These are phyloP conservation scores for Fusarium illudens DNA, from an alignment of 2,329 filamentous ascomycete species.

Conservation along the genomic window DNA sequence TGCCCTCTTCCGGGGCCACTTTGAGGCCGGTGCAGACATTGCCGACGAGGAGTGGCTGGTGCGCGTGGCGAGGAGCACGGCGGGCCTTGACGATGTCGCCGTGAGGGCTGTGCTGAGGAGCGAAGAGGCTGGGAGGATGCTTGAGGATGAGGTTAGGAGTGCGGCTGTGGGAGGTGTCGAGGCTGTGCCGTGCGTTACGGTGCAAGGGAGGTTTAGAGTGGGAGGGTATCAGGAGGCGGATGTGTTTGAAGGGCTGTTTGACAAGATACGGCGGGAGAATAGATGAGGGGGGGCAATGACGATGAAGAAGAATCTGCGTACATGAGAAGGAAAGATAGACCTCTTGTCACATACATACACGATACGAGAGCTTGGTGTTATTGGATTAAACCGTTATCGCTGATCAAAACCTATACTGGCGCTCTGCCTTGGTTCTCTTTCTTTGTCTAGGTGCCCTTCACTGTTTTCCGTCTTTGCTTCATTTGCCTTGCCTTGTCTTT, in stretches of 20 bases:
- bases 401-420: conserved; percentile 22
- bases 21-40: conserved; percentile 53
- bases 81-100: conserved; percentile 42
- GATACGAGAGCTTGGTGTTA: neutral
- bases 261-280: conserved; percentile 54
- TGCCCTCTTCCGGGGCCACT: conserved; percentile 53
- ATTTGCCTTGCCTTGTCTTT: conserved; percentile 11
- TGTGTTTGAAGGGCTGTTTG: conserved; percentile 73
- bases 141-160: conserved; percentile 45
- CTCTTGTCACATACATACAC: neutral
- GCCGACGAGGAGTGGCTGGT: conserved; percentile 52
- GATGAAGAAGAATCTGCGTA: neutral
- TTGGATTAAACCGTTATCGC: conserved; percentile 10
- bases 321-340: neutral
- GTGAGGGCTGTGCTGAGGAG: conserved; percentile 44
- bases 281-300: neutral
- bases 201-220: conserved; percentile 73
- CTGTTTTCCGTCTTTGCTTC: conserved; percentile 6
- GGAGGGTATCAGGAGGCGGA: conserved; percentile 75
- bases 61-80: conserved; percentile 43
- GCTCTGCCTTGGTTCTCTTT: conserved; percentile 1
- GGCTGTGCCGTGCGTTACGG: conserved; percentile 77
- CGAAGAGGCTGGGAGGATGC: conserved; percentile 37
- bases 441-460: conserved; percentile 15
- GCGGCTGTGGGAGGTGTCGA: conserved; percentile 54